Percentiles rank a stretch among this genome's conserved stretches.
phyloP scores from a whole-genome alignment of 1,284 basidiomycete species.

The Pulchroboletus neoregius region DNA sequence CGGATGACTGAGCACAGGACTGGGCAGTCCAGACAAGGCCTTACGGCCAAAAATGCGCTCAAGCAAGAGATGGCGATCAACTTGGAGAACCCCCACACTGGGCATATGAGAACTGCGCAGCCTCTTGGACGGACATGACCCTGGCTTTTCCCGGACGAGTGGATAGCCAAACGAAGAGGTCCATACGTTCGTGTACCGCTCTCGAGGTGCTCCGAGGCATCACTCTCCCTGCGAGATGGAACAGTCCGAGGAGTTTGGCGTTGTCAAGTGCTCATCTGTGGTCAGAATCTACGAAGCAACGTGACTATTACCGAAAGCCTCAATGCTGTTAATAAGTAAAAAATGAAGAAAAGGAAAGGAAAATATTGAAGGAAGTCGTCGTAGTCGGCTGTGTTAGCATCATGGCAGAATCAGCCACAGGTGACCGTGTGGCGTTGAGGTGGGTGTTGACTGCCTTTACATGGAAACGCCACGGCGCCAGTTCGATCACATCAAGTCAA shows the following conservation, averaged over 20 bases:
- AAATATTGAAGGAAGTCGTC: too few relatives aligned
- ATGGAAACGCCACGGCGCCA: neutral
- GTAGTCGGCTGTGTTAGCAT: too few relatives aligned
- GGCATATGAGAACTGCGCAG: neutral
- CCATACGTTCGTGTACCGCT: neutral
- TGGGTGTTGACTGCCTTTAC: too few relatives aligned
- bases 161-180: neutral
- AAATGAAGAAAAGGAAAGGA: neutral
- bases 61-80: neutral
- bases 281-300: slow-evolving; percentile 1
- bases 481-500: slow-evolving; percentile 1
- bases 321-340: neutral
- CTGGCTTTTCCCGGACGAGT: neutral
- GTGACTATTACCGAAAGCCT: neutral
- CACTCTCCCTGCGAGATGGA: neutral
- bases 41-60: neutral
- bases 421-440: slow-evolving; percentile 4
- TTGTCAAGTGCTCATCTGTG: too few relatives aligned
- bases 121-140: neutral
- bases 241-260: slow-evolving; percentile 26
- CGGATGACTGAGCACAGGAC: slow-evolving; percentile 5
- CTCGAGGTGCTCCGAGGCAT: slow-evolving; percentile 8
- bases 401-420: neutral
- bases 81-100: too few relatives aligned
- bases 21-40: neutral